These are phyloP conservation scores for Fagus sylvatica DNA, from an alignment of 306 rosid genomes.

Conservation along the genomic window DNA sequence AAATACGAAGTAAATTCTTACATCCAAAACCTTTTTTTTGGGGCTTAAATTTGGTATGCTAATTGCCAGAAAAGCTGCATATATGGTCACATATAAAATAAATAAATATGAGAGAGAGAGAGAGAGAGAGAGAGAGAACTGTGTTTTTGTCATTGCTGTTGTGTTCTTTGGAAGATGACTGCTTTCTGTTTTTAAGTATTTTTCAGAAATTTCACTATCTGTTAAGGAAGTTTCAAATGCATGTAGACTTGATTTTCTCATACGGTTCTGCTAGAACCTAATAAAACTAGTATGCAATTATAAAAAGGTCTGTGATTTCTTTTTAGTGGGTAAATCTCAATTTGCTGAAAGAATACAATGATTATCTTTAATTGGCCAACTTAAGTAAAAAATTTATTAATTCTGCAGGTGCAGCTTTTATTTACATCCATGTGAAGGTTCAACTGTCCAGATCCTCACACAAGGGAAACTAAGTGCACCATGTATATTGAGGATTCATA, in stretches of 20 bases:
- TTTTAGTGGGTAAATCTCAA: neutral
- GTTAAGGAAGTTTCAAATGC: conserved; percentile 12
- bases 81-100: neutral
- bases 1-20: conserved; percentile 72
- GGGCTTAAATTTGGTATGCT: conserved; percentile 10
- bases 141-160: neutral
- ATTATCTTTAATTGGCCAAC: neutral
- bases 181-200: neutral
- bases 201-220: neutral
- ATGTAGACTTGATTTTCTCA: conserved; percentile 8
- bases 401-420: conserved; percentile 88
- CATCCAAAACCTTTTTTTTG: conserved; percentile 14
- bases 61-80: neutral
- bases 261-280: conserved; percentile 7
- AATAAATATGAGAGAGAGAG: too few species aligned
- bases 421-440: conserved; percentile 95
- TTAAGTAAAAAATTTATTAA: neutral
- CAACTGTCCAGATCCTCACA: conserved; percentile 80
- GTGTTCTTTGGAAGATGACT: neutral
- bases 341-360: neutral
- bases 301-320: neutral
- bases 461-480: conserved; percentile 99
- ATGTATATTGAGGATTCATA: conserved; percentile 90
- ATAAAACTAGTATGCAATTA: conserved; percentile 17
- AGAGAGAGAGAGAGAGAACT: neutral